Conservation (phyloP, 306 rosid species). For the Herpetospermum pedunculosum region DNA sequence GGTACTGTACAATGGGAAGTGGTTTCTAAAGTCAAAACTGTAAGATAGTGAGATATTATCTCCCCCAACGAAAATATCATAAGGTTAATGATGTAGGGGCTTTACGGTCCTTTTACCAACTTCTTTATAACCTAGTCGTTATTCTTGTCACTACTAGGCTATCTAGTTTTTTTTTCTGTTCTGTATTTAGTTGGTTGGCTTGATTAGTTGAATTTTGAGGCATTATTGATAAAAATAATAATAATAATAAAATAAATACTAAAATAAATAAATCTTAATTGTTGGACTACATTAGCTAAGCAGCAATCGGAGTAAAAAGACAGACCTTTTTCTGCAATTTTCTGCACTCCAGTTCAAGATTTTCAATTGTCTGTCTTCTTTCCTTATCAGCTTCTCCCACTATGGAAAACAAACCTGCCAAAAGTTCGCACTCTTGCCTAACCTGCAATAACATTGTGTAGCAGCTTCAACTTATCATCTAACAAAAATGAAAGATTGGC, state of each 20-base stretch:
- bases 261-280: no score
- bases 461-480: background rate
- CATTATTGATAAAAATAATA: no score
- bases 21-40: background rate
- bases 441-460: constrained; percentile 34
- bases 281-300: no score
- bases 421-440: constrained; percentile 56
- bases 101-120: no score
- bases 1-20: background rate
- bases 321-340: constrained; percentile 62
- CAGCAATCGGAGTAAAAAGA: background rate
- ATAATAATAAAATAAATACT: no score
- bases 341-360: constrained; percentile 30
- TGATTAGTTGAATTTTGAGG: no score
- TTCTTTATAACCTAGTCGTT: no score
- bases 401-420: constrained; percentile 45
- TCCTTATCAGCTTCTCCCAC: constrained; percentile 37
- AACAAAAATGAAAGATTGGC: background rate
- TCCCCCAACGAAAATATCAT: background rate
- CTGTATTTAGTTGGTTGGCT: no score
- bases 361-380: constrained; percentile 32
- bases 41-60: background rate
- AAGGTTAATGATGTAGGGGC: no score
- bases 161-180: no score
- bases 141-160: no score